A percentile compares a stretch with the other conserved stretches of the same genome.
Conservation (phyloP, 177 flowering plant genomes). For the Vitis hybrid region DNA sequence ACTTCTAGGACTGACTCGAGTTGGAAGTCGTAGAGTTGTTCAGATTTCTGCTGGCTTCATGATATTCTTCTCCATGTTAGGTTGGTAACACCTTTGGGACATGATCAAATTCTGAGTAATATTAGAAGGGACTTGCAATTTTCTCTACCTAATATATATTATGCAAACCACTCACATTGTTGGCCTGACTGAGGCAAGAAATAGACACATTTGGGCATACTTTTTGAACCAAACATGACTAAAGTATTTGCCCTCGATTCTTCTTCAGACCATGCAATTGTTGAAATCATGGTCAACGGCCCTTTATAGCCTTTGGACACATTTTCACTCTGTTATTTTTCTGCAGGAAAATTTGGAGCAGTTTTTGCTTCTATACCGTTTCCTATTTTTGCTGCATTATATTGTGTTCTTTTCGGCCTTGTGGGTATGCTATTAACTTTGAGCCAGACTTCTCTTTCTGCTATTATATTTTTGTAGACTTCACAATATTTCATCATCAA, state of each 20-base stretch:
- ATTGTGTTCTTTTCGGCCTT: constrained; percentile 91
- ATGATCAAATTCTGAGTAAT: neutral
- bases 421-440: constrained; percentile 60
- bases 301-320: neutral
- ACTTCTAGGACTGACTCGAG: constrained; percentile 93
- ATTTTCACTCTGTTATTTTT: constrained; percentile 1
- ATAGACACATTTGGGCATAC: no score
- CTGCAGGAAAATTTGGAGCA: constrained; percentile 98
- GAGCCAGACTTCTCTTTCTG: no score
- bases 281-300: no score
- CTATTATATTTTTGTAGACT: neutral
- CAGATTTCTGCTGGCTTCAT: constrained; percentile 97
- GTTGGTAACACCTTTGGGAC: constrained; percentile 29
- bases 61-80: constrained; percentile 92
- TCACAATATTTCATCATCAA: neutral
- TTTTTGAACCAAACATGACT: no score
- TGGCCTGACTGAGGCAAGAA: no score
- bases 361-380: constrained; percentile 98
- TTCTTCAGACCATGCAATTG: neutral
- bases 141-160: neutral
- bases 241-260: neutral
- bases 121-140: neutral
- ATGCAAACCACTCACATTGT: no score
- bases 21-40: constrained; percentile 98
- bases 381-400: constrained; percentile 88